Conservation (phyloP, 306 rosid genomes). For the Trifolium dubium region DNA sequence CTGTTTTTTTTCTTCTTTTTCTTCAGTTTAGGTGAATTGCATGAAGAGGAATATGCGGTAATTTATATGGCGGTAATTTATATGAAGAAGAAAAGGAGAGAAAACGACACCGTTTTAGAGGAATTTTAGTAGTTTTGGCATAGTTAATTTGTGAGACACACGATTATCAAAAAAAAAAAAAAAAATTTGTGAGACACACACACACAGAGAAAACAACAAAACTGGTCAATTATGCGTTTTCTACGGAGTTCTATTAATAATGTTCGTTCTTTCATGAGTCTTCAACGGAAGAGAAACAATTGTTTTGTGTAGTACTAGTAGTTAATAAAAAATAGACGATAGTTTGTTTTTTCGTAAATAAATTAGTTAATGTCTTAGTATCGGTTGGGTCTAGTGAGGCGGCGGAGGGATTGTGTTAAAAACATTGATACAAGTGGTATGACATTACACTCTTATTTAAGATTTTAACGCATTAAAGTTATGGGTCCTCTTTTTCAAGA, state of each 20-base stretch:
- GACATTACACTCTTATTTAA: too few relatives aligned
- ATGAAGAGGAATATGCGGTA: background rate
- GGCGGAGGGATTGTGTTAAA: too few relatives aligned
- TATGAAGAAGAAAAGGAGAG: background rate
- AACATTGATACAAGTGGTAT: too few relatives aligned
- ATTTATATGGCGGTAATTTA: slow-evolving; percentile 13
- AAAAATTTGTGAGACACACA: too few relatives aligned
- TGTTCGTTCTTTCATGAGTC: background rate
- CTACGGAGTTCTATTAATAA: slow-evolving; percentile 22
- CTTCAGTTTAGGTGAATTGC: slow-evolving; percentile 19
- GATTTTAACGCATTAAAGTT: too few relatives aligned
- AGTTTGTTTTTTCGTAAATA: too few relatives aligned
- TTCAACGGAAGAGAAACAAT: background rate
- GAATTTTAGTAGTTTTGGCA: background rate
- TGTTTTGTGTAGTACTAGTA: too few relatives aligned
- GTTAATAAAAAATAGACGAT: too few relatives aligned
- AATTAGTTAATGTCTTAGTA: too few relatives aligned
- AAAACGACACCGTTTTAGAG: slow-evolving; percentile 37
- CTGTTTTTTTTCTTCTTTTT: background rate
- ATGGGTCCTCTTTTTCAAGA: too few relatives aligned
- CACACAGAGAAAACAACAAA: background rate
- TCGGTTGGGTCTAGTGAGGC: too few relatives aligned
- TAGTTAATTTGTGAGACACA: background rate
- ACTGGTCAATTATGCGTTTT: slow-evolving; percentile 44
- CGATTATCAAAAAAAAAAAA: too few relatives aligned